A percentile compares a stretch with the other conserved stretches of the same genome.
Conservation (phyloP, 345 rosid genomes). For the Cardamine resedifolia region DNA sequence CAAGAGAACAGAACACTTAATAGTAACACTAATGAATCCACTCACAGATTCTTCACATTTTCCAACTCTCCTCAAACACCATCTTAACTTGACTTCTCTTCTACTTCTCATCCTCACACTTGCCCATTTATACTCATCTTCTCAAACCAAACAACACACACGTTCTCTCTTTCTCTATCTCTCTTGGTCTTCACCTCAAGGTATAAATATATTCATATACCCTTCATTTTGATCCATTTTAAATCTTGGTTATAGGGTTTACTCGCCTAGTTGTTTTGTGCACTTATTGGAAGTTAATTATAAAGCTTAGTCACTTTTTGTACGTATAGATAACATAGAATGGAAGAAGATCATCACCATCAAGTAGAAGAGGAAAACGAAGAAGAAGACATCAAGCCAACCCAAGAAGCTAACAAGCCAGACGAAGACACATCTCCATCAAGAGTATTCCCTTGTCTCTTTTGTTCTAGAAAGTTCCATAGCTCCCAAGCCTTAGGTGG, state of each 20-base stretch:
- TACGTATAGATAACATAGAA: background rate
- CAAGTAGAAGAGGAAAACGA: conserved; percentile 35
- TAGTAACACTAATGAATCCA: conserved; percentile 36
- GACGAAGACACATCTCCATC: conserved; percentile 37
- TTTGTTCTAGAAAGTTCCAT: conserved; percentile 80
- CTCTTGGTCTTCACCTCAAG: conserved; percentile 7
- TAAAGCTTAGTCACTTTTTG: background rate
- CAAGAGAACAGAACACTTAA: conserved; percentile 43
- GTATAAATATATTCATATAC: conserved; percentile 6
- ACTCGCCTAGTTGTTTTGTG: background rate
- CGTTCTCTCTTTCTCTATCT: background rate
- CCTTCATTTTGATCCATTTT: background rate
- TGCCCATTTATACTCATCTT: conserved; percentile 25
- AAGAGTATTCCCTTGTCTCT: conserved; percentile 68
- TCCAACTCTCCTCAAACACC: conserved; percentile 43
- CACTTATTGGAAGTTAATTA: background rate
- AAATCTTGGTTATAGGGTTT: background rate
- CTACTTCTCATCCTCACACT: conserved; percentile 19
- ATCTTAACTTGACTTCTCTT: conserved; percentile 37
- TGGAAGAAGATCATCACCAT: conserved; percentile 25
- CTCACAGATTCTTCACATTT: conserved; percentile 51
- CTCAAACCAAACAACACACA: background rate
- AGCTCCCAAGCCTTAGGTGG: conserved; percentile 97
- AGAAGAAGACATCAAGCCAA: conserved; percentile 38
- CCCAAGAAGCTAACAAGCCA: conserved; percentile 26